phyloP scores from a whole-genome alignment of 1,139 yeast genomes.

The Sugiyamaella novakii region DNA sequence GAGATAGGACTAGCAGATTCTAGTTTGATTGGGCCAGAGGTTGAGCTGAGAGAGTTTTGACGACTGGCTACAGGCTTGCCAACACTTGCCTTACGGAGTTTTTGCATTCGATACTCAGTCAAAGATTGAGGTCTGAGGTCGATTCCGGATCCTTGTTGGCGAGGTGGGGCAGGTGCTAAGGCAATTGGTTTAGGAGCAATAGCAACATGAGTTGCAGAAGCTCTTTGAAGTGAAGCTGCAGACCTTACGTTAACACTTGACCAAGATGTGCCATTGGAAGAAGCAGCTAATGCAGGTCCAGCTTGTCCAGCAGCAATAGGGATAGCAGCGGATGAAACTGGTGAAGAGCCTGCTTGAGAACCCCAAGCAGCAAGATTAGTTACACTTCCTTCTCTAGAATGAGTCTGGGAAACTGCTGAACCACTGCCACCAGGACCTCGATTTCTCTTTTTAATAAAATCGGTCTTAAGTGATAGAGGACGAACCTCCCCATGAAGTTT shows the following conservation, averaged over 20 bases:
- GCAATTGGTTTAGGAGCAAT: constrained; percentile 37
- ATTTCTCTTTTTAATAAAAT: constrained; percentile 79
- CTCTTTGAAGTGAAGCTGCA: constrained; percentile 16
- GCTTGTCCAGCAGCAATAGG: constrained; percentile 17
- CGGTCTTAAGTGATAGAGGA: constrained; percentile 84
- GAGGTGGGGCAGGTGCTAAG: constrained; percentile 32
- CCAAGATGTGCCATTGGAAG: constrained; percentile 7
- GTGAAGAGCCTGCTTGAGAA: neutral
- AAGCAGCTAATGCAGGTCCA: neutral
- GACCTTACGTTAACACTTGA: constrained; percentile 4
- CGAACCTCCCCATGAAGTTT: constrained; percentile 90
- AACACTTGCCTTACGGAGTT: constrained; percentile 15
- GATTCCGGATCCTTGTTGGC: constrained; percentile 20
- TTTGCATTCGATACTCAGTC: constrained; percentile 27
- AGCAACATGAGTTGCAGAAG: constrained; percentile 28
- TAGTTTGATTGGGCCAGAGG: constrained; percentile 1
- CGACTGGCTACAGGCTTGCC: constrained; percentile 16
- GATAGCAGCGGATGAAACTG: constrained; percentile 17
- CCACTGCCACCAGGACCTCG: constrained; percentile 23
- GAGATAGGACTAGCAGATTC: constrained; percentile 14
- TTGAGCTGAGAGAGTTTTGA: constrained; percentile 16
- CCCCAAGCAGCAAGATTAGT: constrained; percentile 13
- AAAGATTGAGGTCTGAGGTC: constrained; percentile 27
- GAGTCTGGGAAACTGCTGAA: neutral
- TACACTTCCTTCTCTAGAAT: constrained; percentile 17